Evolutionary conservation across 2,329 filamentous ascomycete genomes (phyloP), one percentile per base, ranked within the genome.

Genomic region (Remersonia thermophila): DNA sequence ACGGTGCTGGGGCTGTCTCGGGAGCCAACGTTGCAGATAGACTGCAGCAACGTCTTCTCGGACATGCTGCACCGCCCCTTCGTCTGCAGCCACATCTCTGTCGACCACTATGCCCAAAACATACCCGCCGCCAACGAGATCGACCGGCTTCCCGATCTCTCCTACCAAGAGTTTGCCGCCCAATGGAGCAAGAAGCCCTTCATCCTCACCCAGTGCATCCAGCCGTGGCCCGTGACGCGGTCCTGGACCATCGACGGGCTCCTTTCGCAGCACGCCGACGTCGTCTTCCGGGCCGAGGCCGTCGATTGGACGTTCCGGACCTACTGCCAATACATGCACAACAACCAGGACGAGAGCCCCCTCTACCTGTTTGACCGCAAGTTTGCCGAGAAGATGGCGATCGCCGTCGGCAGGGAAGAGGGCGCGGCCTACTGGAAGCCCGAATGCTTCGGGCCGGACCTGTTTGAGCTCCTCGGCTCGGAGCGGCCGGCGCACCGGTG

Each of bases 41-140:
- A 81, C 47, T 94, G 87, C 59, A 69, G 69, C 35, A 74, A 77
- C 49, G 75, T 96, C 35, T 96, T 83, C 57, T 95, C 89, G 11
- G 89, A 98, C 58, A 77, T 83, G 7, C 68, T 96, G 16, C 84
- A 95, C 57, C 75, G 87, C 8, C 89, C 89, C 0, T 96, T 93
- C 56, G 80, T 83, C 47, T 96, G 89, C 62, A 81, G 84, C 31
- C 75, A 93, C 52, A 77, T 86, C 18, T 59, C 71, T 2, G 61
- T 93, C 28, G 56, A 63, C 6, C 71, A 73, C 2, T 94, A 80
- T 55, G 69, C 75, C 7, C 65, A 66, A 16, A 73, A 71, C 34
- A 94, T 95, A 27, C 86, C 87, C 2, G 49, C 59, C 25, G 57
- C 62, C 27, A 95, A 95, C 54, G 63, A 75, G 47, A 93, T 96